These are phyloP conservation scores for Aspergillus costaricaensis DNA, from an alignment of 2,329 filamentous ascomycete genomes.

Conservation along the genomic window DNA sequence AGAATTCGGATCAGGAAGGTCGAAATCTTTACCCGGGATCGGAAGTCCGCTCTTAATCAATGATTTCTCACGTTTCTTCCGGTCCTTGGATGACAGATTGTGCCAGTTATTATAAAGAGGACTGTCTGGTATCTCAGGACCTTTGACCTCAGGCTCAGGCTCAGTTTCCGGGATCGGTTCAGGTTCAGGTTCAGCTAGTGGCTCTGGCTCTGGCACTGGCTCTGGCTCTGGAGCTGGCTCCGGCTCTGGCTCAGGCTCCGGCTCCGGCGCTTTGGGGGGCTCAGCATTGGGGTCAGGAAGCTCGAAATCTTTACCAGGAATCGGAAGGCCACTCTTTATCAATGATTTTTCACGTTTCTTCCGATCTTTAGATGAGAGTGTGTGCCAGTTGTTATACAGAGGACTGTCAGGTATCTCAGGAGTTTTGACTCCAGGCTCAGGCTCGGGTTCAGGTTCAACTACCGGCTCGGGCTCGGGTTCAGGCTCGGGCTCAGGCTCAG, in stretches of 20 bases:
- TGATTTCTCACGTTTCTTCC: slow-evolving; percentile 47
- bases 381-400: slow-evolving; percentile 38
- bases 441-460: slow-evolving; percentile 34
- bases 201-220: slow-evolving; percentile 23
- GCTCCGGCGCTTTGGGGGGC: slow-evolving; percentile 19
- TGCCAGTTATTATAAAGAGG: slow-evolving; percentile 40
- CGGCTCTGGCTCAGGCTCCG: slow-evolving; percentile 10
- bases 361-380: slow-evolving; percentile 44
- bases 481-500: slow-evolving; percentile 24
- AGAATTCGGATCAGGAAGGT: slow-evolving; percentile 26
- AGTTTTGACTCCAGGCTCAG: slow-evolving; percentile 15
- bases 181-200: slow-evolving; percentile 33
- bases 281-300: slow-evolving; percentile 26
- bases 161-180: slow-evolving; percentile 25
- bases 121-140: slow-evolving; percentile 38
- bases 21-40: slow-evolving; percentile 34
- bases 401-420: slow-evolving; percentile 41
- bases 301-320: slow-evolving; percentile 33
- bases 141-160: slow-evolving; percentile 5
- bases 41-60: slow-evolving; percentile 31
- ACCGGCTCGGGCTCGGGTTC: slow-evolving; percentile 33
- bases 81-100: slow-evolving; percentile 42
- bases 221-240: slow-evolving; percentile 22
- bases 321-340: slow-evolving; percentile 30
- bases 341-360: slow-evolving; percentile 46